These are phyloP conservation scores for Cymbopogon flexuosus DNA, from an alignment of 202 grass and related monocot species.

Conservation along the genomic window DNA sequence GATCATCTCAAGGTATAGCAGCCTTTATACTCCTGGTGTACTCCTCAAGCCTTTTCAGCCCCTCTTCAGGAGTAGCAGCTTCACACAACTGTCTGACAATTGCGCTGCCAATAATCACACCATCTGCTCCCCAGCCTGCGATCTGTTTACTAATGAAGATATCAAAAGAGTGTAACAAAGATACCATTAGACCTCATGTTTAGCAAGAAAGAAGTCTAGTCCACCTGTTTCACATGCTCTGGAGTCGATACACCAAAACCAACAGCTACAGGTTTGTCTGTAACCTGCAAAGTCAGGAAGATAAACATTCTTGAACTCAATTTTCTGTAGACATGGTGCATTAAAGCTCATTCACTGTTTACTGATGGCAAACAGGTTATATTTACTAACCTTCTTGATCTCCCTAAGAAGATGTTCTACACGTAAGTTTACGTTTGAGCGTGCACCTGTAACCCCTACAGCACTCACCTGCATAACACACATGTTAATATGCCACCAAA, in stretches of 20 bases:
- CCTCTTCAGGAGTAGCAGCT: slow-evolving; percentile 66
- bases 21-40: slow-evolving; percentile 67
- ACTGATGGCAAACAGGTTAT: background rate
- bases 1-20: slow-evolving; percentile 43
- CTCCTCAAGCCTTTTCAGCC: slow-evolving; percentile 63
- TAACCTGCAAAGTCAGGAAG: slow-evolving; percentile 27
- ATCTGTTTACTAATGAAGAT: slow-evolving; percentile 24
- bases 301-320: slow-evolving; percentile 2
- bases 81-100: slow-evolving; percentile 73
- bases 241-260: slow-evolving; percentile 61
- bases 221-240: slow-evolving; percentile 59
- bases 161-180: background rate
- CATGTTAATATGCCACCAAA: background rate
- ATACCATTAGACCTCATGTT: background rate
- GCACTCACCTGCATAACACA: slow-evolving; percentile 44
- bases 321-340: background rate
- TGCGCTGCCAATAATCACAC: slow-evolving; percentile 85
- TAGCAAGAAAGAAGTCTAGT: background rate
- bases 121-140: slow-evolving; percentile 74
- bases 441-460: slow-evolving; percentile 57
- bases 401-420: slow-evolving; percentile 50
- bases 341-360: background rate
- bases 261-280: slow-evolving; percentile 51
- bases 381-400: slow-evolving; percentile 50
- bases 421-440: slow-evolving; percentile 41